Evolutionary conservation across 495 filamentous ascomycete genomes (phyloP).

Genomic region (Mycothermus thermophilus): DNA sequence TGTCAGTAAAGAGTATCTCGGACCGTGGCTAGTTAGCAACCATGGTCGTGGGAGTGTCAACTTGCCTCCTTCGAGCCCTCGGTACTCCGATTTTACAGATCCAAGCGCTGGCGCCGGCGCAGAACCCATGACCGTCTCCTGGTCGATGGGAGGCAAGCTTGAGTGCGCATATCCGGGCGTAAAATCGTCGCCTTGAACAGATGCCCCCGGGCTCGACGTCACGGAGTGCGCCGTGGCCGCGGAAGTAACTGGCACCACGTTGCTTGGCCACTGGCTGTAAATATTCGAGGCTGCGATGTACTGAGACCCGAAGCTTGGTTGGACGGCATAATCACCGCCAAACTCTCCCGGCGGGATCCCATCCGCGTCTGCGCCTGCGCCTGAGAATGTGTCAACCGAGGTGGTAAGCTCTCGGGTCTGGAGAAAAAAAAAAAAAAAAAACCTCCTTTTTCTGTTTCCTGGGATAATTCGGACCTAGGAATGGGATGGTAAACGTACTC

Average conservation of each 20-base stretch:
- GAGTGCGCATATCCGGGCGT: constrained; percentile 23
- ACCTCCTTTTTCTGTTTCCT: too few relatives aligned
- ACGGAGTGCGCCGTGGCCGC: constrained; percentile 19
- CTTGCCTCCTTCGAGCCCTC: constrained; percentile 14
- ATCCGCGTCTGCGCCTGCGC: constrained; percentile 10
- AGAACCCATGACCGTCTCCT: constrained; percentile 4
- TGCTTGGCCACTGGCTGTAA: constrained; percentile 22
- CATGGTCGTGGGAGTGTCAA: not conserved
- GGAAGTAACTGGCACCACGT: constrained; percentile 13
- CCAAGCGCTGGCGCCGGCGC: constrained; percentile 10
- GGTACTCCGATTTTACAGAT: constrained; percentile 10
- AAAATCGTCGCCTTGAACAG: constrained; percentile 25
- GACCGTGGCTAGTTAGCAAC: not conserved
- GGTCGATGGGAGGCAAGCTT: constrained; percentile 25
- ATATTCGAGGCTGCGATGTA: constrained; percentile 24
- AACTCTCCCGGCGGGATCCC: constrained; percentile 3
- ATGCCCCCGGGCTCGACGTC: constrained; percentile 30
- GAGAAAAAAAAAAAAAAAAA: too few relatives aligned
- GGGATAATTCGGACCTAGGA: constrained; percentile 7
- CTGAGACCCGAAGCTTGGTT: constrained; percentile 9
- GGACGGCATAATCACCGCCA: constrained; percentile 8
- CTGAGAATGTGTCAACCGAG: too few relatives aligned
- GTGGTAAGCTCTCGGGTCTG: too few relatives aligned
- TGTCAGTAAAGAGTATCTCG: constrained; percentile 2
- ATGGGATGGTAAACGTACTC: constrained; percentile 11